Evolutionary conservation across 805 yeast species (phyloP).

Genomic region (Yamadazyma olivae): DNA sequence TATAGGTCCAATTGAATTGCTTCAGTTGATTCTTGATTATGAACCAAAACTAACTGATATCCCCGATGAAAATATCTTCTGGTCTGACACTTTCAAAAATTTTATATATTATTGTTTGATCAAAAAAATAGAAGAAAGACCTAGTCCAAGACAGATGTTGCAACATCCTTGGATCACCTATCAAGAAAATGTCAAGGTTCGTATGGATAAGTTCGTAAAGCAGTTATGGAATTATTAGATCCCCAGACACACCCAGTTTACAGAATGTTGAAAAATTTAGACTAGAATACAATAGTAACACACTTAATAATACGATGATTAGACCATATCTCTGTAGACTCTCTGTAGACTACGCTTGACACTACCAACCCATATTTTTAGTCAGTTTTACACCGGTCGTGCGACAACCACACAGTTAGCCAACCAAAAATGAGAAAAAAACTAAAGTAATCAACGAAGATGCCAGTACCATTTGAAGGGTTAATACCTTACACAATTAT

Average conservation of each 20-base stretch:
- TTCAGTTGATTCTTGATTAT: conserved; percentile 76
- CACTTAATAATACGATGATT: too few relatives aligned
- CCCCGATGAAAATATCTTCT: conserved; percentile 66
- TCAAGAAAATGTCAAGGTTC: conserved; percentile 67
- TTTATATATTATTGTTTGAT: conserved; percentile 78
- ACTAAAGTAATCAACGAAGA: conserved; percentile 8
- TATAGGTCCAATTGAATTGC: conserved; percentile 74
- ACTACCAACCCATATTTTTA: too few relatives aligned
- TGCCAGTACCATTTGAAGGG: conserved; percentile 50
- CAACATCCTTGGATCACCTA: conserved; percentile 90
- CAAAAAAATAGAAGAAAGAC: conserved; percentile 76
- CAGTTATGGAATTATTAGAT: conserved; percentile 62
- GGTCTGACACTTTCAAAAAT: conserved; percentile 82
- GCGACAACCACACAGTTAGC: not conserved
- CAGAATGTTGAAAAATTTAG: too few relatives aligned
- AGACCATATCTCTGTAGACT: too few relatives aligned
- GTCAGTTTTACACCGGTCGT: too few relatives aligned
- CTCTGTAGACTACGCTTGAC: too few relatives aligned
- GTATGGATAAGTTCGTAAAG: conserved; percentile 81
- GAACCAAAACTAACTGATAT: conserved; percentile 80
- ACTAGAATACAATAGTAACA: too few relatives aligned
- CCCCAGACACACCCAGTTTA: too few relatives aligned
- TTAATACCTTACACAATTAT: conserved; percentile 44
- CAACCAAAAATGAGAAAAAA: not conserved
- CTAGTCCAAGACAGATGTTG: conserved; percentile 91